Conservation (phyloP, 768 basidiomycete species). For the Austroboletus eburneus region DNA sequence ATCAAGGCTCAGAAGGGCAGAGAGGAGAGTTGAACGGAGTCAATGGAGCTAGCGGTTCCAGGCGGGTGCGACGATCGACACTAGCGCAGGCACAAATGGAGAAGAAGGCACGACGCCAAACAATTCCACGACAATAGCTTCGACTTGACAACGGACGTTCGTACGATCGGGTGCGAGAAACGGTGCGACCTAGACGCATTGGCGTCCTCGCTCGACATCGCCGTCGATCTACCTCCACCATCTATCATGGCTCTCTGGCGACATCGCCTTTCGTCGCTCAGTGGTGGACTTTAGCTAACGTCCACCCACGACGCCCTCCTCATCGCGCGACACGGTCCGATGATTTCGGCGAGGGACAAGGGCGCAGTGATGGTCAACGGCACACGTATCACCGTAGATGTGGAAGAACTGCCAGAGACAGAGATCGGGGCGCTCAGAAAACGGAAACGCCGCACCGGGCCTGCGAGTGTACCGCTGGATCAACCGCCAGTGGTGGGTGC, state of each 20-base stretch:
- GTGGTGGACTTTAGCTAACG: constrained; percentile 93
- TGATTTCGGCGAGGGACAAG: constrained; percentile 62
- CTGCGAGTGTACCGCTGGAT: constrained; percentile 84
- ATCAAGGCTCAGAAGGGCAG: constrained; percentile 60
- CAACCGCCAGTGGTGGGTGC: constrained; percentile 81
- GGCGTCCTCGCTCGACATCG: constrained; percentile 78
- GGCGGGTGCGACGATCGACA: background rate
- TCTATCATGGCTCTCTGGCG: constrained; percentile 77
- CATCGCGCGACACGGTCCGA: constrained; percentile 70
- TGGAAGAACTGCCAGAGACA: constrained; percentile 81
- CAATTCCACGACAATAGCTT: background rate
- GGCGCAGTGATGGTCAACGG: constrained; percentile 89
- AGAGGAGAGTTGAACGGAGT: constrained; percentile 27
- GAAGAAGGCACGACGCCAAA: constrained; percentile 6
- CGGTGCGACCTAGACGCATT: constrained; percentile 91
- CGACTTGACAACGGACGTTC: constrained; percentile 32
- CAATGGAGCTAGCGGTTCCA: constrained; percentile 14
- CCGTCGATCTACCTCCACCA: constrained; percentile 90
- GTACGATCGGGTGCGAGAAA: constrained; percentile 81
- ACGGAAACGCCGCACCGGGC: constrained; percentile 85
- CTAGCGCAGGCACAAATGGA: constrained; percentile 11
- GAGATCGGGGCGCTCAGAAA: constrained; percentile 82
- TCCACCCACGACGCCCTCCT: constrained; percentile 78
- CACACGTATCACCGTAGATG: constrained; percentile 74
- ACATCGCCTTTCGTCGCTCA: constrained; percentile 79